phyloP scores from a whole-genome alignment of 2,329 filamentous ascomycete species.

The Trichoderma semiorbis region DNA sequence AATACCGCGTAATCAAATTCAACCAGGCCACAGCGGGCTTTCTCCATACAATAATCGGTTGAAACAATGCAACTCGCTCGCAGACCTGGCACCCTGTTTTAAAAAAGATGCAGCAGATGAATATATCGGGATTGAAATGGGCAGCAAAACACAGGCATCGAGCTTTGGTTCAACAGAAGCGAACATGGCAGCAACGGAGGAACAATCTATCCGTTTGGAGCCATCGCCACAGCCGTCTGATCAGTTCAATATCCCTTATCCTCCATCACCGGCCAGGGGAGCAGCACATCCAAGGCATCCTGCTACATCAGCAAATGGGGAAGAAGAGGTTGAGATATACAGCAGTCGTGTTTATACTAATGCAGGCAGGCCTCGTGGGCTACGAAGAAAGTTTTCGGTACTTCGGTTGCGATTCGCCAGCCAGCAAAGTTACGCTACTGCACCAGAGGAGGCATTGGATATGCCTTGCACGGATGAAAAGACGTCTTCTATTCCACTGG shows the following conservation, averaged over 20 bases:
- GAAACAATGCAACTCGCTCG: conserved; percentile 33
- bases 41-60: conserved; percentile 25
- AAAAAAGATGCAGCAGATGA: conserved; percentile 3
- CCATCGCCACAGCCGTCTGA: conserved; percentile 28
- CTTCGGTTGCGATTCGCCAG: conserved; percentile 27
- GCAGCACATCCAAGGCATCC: conserved; percentile 18
- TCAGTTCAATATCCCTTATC: conserved; percentile 36
- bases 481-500: not conserved
- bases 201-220: not conserved
- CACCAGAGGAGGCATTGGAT: not conserved
- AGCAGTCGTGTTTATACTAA: conserved; percentile 15
- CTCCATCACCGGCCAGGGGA: conserved; percentile 23
- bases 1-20: conserved; percentile 26
- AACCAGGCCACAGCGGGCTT: conserved; percentile 18
- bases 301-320: conserved; percentile 17
- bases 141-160: not conserved
- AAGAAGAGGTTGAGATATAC: conserved; percentile 17
- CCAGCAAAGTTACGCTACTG: not conserved
- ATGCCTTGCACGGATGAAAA: not conserved
- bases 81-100: conserved; percentile 28
- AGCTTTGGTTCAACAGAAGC: not conserved
- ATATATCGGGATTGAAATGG: not conserved
- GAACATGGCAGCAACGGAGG: conserved; percentile 10
- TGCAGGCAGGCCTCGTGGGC: conserved; percentile 17
- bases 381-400: conserved; percentile 32